These are phyloP conservation scores for Calonectria pauciramosa DNA, from an alignment of 2,329 filamentous ascomycete genomes.

Conservation along the genomic window DNA sequence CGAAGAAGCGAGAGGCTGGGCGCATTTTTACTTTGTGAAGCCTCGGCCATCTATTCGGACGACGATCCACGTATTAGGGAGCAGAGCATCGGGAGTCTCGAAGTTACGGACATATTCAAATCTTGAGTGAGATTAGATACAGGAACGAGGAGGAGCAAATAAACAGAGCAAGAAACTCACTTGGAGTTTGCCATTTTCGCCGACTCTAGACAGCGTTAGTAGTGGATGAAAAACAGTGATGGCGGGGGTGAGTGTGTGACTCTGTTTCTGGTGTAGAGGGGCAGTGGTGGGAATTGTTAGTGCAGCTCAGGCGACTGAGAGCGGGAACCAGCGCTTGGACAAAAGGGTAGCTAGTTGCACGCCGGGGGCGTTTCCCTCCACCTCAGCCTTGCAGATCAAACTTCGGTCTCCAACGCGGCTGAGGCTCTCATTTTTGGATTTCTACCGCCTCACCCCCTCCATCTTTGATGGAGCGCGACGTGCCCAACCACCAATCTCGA, in stretches of 20 bases:
- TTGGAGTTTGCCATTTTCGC: conserved; percentile 68
- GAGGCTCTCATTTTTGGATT: conserved; percentile 39
- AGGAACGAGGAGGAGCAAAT: neutral
- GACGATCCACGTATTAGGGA: conserved; percentile 96
- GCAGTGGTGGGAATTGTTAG: conserved; percentile 47
- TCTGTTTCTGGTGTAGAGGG: conserved; percentile 37
- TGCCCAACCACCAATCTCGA: conserved; percentile 20
- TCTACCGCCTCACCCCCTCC: conserved; percentile 29
- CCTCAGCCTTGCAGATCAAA: conserved; percentile 52
- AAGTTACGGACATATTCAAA: conserved; percentile 96
- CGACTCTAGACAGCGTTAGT: conserved; percentile 10
- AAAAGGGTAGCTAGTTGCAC: conserved; percentile 31
- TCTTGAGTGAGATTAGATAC: conserved; percentile 59
- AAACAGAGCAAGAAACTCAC: conserved; percentile 49
- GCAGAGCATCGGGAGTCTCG: conserved; percentile 83
- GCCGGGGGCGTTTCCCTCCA: conserved; percentile 14
- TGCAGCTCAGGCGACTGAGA: conserved; percentile 34
- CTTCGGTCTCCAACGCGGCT: conserved; percentile 41
- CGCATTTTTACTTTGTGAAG: conserved; percentile 86
- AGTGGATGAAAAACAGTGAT: conserved; percentile 7
- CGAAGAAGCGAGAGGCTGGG: neutral
- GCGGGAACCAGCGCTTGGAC: conserved; percentile 27
- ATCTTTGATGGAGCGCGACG: conserved; percentile 38
- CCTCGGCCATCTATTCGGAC: conserved; percentile 93
- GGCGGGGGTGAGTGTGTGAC: conserved; percentile 27